Conservation (phyloP, 2,329 filamentous ascomycete genomes). For the Epichloe uncinata region DNA sequence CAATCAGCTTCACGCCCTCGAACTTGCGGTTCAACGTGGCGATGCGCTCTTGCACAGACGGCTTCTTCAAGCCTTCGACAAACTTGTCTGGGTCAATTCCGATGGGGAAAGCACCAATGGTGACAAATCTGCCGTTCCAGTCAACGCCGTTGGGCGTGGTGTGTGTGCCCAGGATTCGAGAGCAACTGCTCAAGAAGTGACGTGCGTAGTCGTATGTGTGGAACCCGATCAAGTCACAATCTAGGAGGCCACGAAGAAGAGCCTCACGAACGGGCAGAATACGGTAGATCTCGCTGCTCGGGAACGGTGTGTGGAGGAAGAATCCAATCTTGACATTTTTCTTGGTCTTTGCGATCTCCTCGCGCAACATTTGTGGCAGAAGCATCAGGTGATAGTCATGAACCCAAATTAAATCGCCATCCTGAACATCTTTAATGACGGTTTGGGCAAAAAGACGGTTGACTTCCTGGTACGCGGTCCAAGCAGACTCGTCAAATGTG, state of each 20-base stretch:
- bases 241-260: constrained; percentile 72
- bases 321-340: constrained; percentile 97
- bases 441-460: constrained; percentile 86
- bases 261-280: constrained; percentile 88
- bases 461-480: constrained; percentile 85
- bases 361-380: constrained; percentile 84
- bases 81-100: constrained; percentile 98
- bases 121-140: constrained; percentile 76
- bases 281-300: constrained; percentile 91
- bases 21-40: constrained; percentile 78
- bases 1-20: constrained; percentile 89
- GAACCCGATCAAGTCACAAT: constrained; percentile 93
- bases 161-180: constrained; percentile 66
- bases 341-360: constrained; percentile 67
- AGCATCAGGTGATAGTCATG: constrained; percentile 99
- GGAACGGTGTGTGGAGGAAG: constrained; percentile 95
- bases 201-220: constrained; percentile 99
- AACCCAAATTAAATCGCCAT: constrained; percentile 93
- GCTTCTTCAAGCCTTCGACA: constrained; percentile 72
- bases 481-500: constrained; percentile 89
- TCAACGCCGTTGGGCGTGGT: constrained; percentile 92
- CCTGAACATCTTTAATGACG: constrained; percentile 74
- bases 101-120: constrained; percentile 91
- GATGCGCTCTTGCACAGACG: constrained; percentile 79
- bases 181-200: constrained; percentile 92